phyloP scores from a whole-genome alignment of 805 yeast genomes.

The Nadsonia fulvescens region DNA sequence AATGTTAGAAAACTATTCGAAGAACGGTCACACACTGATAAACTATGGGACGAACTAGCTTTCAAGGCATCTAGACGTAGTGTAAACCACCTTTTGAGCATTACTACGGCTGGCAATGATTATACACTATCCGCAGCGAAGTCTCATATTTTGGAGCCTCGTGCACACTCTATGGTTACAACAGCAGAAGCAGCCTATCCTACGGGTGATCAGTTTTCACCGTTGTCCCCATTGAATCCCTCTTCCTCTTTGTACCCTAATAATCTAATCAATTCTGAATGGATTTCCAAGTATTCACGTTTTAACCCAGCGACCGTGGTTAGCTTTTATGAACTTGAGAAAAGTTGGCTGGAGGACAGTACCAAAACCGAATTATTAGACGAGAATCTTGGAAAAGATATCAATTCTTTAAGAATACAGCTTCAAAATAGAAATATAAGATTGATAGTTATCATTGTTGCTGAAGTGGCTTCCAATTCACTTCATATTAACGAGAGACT shows the following conservation, averaged over 20 bases:
- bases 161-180: background rate
- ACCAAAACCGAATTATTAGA: slow-evolving; percentile 14
- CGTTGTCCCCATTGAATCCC: slow-evolving; percentile 28
- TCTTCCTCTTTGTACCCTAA: slow-evolving; percentile 23
- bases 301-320: slow-evolving; percentile 30
- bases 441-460: slow-evolving; percentile 10
- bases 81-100: slow-evolving; percentile 8
- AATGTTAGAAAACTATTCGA: no score
- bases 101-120: slow-evolving; percentile 8
- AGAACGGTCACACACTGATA: no score
- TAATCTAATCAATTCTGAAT: slow-evolving; percentile 26
- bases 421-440: slow-evolving; percentile 7
- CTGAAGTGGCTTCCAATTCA: slow-evolving; percentile 8
- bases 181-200: slow-evolving; percentile 5
- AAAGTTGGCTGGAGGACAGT: slow-evolving; percentile 2
- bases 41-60: slow-evolving; percentile 9
- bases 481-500: slow-evolving; percentile 19
- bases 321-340: slow-evolving; percentile 27
- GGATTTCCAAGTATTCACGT: slow-evolving; percentile 37
- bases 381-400: slow-evolving; percentile 11
- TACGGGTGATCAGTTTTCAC: slow-evolving; percentile 13
- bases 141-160: slow-evolving; percentile 1
- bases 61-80: slow-evolving; percentile 8
- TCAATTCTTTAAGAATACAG: slow-evolving; percentile 7
- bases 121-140: slow-evolving; percentile 4